These are phyloP conservation scores for Trichoderma sp. DNA, from an alignment of 2,329 filamentous ascomycete genomes.

Conservation along the genomic window DNA sequence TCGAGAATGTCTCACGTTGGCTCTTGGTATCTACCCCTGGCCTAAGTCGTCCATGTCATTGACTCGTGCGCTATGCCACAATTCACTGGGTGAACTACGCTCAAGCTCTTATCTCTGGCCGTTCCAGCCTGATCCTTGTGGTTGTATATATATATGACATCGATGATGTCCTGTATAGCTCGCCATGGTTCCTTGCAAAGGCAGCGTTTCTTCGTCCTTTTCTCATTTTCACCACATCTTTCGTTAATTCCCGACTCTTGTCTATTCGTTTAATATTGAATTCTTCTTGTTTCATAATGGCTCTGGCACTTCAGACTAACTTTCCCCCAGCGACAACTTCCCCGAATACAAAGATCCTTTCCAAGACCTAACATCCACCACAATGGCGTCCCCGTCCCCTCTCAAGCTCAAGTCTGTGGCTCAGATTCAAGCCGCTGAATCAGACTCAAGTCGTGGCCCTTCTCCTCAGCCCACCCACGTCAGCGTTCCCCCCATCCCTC, in stretches of 20 bases:
- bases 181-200: background rate
- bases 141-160: background rate
- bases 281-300: background rate
- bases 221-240: background rate
- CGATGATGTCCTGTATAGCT: background rate
- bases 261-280: background rate
- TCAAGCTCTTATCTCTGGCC: background rate
- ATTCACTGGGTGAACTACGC: background rate
- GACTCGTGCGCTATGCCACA: slow-evolving; percentile 3
- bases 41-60: slow-evolving; percentile 5
- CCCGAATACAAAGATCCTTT: slow-evolving; percentile 44
- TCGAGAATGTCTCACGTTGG: slow-evolving; percentile 7
- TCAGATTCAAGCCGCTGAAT: slow-evolving; percentile 40
- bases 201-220: background rate
- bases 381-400: slow-evolving; percentile 31
- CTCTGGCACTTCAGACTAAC: slow-evolving; percentile 34
- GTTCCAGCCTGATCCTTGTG: background rate
- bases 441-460: slow-evolving; percentile 58
- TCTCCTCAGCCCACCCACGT: slow-evolving; percentile 88
- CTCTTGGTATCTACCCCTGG: slow-evolving; percentile 1
- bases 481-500: slow-evolving; percentile 59
- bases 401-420: slow-evolving; percentile 42
- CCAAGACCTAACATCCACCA: slow-evolving; percentile 28
- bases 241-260: background rate
- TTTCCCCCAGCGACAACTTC: slow-evolving; percentile 39